Evolutionary conservation across 495 filamentous ascomycete genomes (phyloP), one percentile per base, ranked within the genome.

Genomic region (Penicillium desertorum): DNA sequence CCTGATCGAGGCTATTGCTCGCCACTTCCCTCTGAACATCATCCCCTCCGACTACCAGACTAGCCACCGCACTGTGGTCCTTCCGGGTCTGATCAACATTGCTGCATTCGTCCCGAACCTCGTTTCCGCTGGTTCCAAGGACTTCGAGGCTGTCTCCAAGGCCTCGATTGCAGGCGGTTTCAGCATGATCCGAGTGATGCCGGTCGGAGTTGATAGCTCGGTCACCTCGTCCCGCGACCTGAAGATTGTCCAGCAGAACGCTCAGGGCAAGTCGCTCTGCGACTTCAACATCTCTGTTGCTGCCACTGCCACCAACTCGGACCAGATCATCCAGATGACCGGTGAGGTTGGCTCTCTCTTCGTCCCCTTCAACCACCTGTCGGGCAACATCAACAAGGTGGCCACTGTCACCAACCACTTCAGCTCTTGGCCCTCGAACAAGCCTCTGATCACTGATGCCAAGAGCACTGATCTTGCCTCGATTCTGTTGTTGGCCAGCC

Each of bases 231-330:
- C 88, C 37, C 81, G 82, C 54, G 82, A 88, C 14, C 68, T 94
- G 59, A 88, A 89, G 71, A 77, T 84, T 50, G 90, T 88, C n/a
- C 87, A 92, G 70, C 80, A 83, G 63, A 92, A 87, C 65, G 86
- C 83, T 57, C 85, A 86, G 66, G 76, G 75, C 42, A 80, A 82
- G 25, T 83, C 83, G 2, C 86, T 81, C 69, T 92, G 88, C 63
- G 90, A 94, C 71, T 94, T 86, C 78, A 94, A 94, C 76, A 85
- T 93, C 71, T 93, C 90, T 46, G 85, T 94, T 56, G 85, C 86
- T 29, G 90, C 90, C 51, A 91, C 89, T 23, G 87, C 88, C 12
- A 79, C 77, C 59, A 94, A 94, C 68, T 82, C 87, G 17, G 83
- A 88, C 52, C 86, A 92, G 69, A 85, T 92, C 63, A 84, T 82